Conservation (phyloP, 2,329 filamentous ascomycete species). For the Fusarium acutatum region DNA sequence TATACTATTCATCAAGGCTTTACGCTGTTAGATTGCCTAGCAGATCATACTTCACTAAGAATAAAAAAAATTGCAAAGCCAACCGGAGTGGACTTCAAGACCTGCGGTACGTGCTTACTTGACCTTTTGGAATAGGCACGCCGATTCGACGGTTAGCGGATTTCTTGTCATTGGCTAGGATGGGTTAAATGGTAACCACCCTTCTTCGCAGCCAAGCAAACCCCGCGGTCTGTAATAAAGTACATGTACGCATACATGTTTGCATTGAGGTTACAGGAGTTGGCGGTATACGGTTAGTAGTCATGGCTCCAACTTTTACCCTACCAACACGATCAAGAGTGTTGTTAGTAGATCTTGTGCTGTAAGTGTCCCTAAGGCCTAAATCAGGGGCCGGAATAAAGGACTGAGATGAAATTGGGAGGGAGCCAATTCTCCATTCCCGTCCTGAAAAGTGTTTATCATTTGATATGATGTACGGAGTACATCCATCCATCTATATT, state of each 20-base stretch:
- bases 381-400: conserved; percentile 15
- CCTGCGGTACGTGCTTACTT: background rate
- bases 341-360: conserved; percentile 6
- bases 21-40: background rate
- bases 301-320: background rate
- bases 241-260: background rate
- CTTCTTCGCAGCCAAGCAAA: conserved; percentile 23
- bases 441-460: background rate
- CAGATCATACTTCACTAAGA: background rate
- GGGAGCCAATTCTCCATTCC: conserved; percentile 19
- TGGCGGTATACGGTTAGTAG: background rate
- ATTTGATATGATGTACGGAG: background rate
- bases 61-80: background rate
- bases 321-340: background rate
- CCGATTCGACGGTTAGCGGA: conserved; percentile 1
- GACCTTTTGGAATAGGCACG: conserved; percentile 30
- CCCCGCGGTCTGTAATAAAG: background rate
- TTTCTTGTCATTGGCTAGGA: conserved; percentile 4
- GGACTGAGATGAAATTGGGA: conserved; percentile 29
- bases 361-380: background rate
- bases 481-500: background rate
- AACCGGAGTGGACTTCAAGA: background rate
- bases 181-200: background rate
- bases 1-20: background rate
- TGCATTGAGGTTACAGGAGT: background rate